A percentile compares a stretch with the other conserved stretches of the same genome.
Conservation (phyloP, 352 stramenopile genomes). For the Globisporangium spiculum region DNA sequence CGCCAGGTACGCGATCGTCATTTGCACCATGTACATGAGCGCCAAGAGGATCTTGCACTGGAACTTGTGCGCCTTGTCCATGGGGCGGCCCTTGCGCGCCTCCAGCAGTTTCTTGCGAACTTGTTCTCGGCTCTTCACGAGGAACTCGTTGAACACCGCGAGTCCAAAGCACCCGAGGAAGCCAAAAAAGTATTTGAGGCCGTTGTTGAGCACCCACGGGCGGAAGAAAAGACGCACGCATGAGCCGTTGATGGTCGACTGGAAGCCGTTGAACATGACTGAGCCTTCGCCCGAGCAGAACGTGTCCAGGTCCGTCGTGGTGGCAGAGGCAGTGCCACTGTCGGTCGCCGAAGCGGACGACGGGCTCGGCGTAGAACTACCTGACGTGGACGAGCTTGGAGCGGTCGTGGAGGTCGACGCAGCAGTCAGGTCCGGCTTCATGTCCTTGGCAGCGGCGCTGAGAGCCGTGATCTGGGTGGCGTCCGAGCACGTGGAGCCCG, state of each 20-base stretch:
- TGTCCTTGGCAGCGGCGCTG: constrained; percentile 42
- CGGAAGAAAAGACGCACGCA: constrained; percentile 78
- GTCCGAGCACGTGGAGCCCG: constrained; percentile 49
- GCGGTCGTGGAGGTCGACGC: constrained; percentile 18
- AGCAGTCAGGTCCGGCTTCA: constrained; percentile 28
- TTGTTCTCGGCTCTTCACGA: constrained; percentile 53
- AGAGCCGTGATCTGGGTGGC: constrained; percentile 53
- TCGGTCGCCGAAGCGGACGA: constrained; percentile 17
- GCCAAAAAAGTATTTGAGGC: constrained; percentile 68
- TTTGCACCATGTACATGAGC: constrained; percentile 75
- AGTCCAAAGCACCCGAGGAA: constrained; percentile 69
- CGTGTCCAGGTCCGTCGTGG: constrained; percentile 18
- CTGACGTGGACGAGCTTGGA: constrained; percentile 5
- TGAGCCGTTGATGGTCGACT: constrained; percentile 64
- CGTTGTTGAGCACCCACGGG: constrained; percentile 73
- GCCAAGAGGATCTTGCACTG: constrained; percentile 60
- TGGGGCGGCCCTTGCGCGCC: constrained; percentile 29
- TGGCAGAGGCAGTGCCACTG: constrained; percentile 20
- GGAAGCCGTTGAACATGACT: constrained; percentile 84
- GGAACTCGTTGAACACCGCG: constrained; percentile 60
- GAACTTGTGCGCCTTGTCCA: constrained; percentile 57
- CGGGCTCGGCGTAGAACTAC: constrained; percentile 14
- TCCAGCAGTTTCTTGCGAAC: constrained; percentile 45
- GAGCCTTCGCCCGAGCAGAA: constrained; percentile 70
- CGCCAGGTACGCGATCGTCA: constrained; percentile 79